A percentile compares a stretch with the other conserved stretches of the same genome.
These are phyloP conservation scores for Persicaria tinctoria DNA, from an alignment of 148 eudicot species.

Conservation along the genomic window DNA sequence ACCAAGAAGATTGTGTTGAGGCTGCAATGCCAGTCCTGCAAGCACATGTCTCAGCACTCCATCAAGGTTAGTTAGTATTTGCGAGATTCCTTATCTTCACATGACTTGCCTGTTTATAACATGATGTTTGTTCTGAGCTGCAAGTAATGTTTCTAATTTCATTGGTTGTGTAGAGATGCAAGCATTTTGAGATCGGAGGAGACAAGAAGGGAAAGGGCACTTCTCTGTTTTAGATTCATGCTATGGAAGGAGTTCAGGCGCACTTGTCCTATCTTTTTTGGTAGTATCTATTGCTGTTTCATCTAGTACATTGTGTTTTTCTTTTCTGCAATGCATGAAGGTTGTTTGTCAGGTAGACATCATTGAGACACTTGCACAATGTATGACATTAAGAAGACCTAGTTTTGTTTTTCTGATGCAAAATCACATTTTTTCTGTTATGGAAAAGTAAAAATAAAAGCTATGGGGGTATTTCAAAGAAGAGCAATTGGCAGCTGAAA, in stretches of 20 bases:
- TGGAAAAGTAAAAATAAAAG: no score
- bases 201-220: slow-evolving; percentile 40
- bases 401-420: no score
- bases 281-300: background rate
- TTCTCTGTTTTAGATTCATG: slow-evolving; percentile 18
- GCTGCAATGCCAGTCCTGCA: no score
- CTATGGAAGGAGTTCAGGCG: background rate
- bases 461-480: no score
- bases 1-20: no score
- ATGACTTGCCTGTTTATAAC: background rate
- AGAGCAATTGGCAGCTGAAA: no score
- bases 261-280: background rate
- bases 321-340: background rate
- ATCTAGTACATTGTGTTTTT: background rate
- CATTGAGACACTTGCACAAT: background rate
- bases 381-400: background rate
- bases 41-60: no score
- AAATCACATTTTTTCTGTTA: no score
- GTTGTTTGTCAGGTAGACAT: background rate
- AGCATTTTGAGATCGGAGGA: slow-evolving; percentile 44
- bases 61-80: no score
- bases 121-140: background rate
- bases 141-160: background rate
- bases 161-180: slow-evolving; percentile 28
- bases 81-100: background rate